Evolutionary conservation across 805 yeast genomes (phyloP).

Genomic region (Metschnikowia sp.): DNA sequence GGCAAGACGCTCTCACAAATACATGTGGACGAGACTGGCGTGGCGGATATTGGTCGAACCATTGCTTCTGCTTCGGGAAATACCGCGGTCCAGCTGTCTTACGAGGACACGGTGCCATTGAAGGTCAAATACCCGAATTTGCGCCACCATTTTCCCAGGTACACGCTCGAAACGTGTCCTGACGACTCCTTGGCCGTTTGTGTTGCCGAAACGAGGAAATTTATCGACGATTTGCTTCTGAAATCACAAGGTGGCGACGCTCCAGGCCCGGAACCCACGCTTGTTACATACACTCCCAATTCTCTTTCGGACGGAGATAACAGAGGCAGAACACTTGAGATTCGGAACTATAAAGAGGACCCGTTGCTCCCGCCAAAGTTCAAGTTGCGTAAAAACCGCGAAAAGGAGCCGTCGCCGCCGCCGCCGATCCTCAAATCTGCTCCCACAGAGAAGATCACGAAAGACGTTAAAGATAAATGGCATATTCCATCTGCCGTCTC

Average conservation of each 20-base stretch:
- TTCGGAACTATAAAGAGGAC: slow-evolving; percentile 67
- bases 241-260: slow-evolving; percentile 32
- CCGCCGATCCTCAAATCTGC: slow-evolving; percentile 63
- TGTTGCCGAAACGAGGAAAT: slow-evolving; percentile 53
- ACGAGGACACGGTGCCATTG: slow-evolving; percentile 59
- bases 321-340: slow-evolving; percentile 49
- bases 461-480: slow-evolving; percentile 79
- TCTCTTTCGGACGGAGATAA: slow-evolving; percentile 10
- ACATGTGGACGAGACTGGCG: slow-evolving; percentile 26
- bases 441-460: slow-evolving; percentile 50
- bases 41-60: slow-evolving; percentile 26
- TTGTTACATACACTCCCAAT: slow-evolving; percentile 16
- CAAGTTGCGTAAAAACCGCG: slow-evolving; percentile 69
- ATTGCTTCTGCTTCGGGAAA: slow-evolving; percentile 18
- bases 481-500: slow-evolving; percentile 87
- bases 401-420: slow-evolving; percentile 55
- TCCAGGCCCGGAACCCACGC: slow-evolving; percentile 29
- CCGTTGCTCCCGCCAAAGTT: slow-evolving; percentile 84
- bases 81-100: slow-evolving; percentile 39
- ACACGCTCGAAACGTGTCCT: slow-evolving; percentile 36
- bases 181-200: slow-evolving; percentile 46
- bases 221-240: slow-evolving; percentile 51
- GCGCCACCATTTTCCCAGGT: slow-evolving; percentile 38
- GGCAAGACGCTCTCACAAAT: slow-evolving; percentile 1
- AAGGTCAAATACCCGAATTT: slow-evolving; percentile 39